Evolutionary conservation across 1,284 basidiomycete genomes (phyloP), one percentile per base, ranked within the genome.

Genomic region (Bondarzewia mesenterica): DNA sequence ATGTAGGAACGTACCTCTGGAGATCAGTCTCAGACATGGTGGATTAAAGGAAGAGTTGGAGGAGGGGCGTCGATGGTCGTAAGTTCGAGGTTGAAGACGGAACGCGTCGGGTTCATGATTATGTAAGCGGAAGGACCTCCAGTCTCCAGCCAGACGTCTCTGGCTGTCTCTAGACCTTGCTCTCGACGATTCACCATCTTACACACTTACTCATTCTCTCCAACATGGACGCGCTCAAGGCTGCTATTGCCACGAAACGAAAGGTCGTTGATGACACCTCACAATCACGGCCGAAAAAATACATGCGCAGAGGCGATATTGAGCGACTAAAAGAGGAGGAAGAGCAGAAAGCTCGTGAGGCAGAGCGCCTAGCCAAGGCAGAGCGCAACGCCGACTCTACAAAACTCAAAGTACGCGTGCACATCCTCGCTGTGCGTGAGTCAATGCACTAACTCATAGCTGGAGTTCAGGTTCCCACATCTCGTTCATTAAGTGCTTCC

Each of bases 221-320:
- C 52, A 44, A 23, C 40, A 94, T 94, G 91, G 85, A 94, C 61
- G 80, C 82, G 22, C 82, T 94, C 59, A 89, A 87, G 59, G 84
- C 91, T 49, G 91, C 95, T 68, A 88, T 98, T 54, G 85, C 83
- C 20, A 68, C 78, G 50, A 96, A 97, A 67, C 85, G 93, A 58
- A 95, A 94, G 63, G 72, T 77, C 3, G 59, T 77, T 16, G 64
- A 79, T 6, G 64, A 71, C n/a, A 68, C 72, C 26, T n/a, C n/a
- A n/a, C 53, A 60, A 20, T 67, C 65, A 18, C 72, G 77, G 4
- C 81, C 82, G 1, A 77, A 72, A 20, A 95, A 95, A 67, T 96
- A 96, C 63, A 79, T 94, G 78, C 81, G 88, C 39, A 77, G 85
- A 54, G 90, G 88, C 15, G 93, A 96, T 22, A 66, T 87, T 20